Base-by-base conservation (phyloP, 495 filamentous ascomycete species). In the Penicillium argentinense region DNA sequence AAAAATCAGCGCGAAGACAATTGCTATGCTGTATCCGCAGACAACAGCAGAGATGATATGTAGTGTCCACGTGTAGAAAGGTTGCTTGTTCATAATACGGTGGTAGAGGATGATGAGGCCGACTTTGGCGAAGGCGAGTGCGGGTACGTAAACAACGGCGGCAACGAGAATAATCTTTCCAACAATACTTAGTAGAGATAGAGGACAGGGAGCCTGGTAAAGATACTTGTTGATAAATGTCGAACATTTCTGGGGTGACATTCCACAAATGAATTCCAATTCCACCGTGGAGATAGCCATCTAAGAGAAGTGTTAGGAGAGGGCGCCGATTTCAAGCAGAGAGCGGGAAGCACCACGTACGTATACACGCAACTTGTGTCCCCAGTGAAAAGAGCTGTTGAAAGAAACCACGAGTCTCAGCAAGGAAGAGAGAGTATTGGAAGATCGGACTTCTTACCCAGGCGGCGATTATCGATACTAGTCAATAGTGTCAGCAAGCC, bases 61-160 rank as follows among this genome's bases (percentile, higher is more conserved):
- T 9, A 64, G 57, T 8, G 27, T 19, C 47, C 53, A 59, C 8
- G 29, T 40, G 26, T 56, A 58, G 11, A 41, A 6, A 14, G 21
- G 8, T n/a, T 56, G 29, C 47, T 38, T 41, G 44, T 46, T 43
- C 50, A 63, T 48, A 28, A 56, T 57, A 0, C 57, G 56, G 44
- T 68, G 51, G 40, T 67, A 65, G 8, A 69, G 63, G 19, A 65
- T 66, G 1, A 64, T 43, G 8, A 68, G 43, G 30, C 40, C 40
- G 16, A 60, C 27, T 44, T 71, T 70, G 28, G 62, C 64, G 14
- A 69, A 63, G 3, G 63, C 59, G 9, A 72, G 66, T 24, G 57
- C 60, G n/a, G 63, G 51, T 8, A 58, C 53, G 29, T 68, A 69
- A 21, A 63, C 42, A n/a, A 66, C 45, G 3, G 59, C 51, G 27